phyloP scores from a whole-genome alignment of 768 basidiomycete genomes.

The Sporobolomyces pararoseus region DNA sequence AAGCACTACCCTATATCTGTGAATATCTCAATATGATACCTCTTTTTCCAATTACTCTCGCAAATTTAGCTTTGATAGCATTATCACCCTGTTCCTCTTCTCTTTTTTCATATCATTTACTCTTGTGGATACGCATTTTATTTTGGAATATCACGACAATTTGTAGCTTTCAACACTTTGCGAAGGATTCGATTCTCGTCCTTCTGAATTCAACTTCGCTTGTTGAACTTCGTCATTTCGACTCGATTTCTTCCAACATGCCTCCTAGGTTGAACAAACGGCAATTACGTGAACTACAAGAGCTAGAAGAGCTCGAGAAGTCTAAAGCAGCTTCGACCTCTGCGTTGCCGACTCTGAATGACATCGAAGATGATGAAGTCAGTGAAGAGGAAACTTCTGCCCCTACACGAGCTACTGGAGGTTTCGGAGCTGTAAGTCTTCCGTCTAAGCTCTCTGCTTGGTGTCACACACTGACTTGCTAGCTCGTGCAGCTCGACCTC shows the following conservation, averaged over 20 bases:
- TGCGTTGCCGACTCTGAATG: slow-evolving; percentile 16
- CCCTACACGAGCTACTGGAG: slow-evolving; percentile 8
- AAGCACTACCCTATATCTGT: background rate
- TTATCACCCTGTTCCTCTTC: background rate
- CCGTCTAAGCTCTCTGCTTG: background rate
- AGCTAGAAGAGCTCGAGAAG: slow-evolving; percentile 47
- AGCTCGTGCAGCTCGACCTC: slow-evolving; percentile 48
- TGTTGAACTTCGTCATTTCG: background rate
- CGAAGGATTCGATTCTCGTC: background rate
- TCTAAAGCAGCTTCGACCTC: background rate
- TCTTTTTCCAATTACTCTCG: background rate
- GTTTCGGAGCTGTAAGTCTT: slow-evolving; percentile 44
- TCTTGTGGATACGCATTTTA: no score
- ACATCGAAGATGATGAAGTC: slow-evolving; percentile 26
- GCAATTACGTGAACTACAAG: slow-evolving; percentile 49
- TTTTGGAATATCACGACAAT: no score
- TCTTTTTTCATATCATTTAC: background rate
- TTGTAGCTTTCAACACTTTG: background rate
- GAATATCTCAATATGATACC: background rate
- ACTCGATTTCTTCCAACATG: slow-evolving; percentile 10
- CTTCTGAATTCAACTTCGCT: background rate
- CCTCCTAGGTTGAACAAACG: slow-evolving; percentile 48
- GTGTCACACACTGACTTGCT: background rate
- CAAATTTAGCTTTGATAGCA: slow-evolving; percentile 6
- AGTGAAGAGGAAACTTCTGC: slow-evolving; percentile 24